These are phyloP conservation scores for Paraphaeosphaeria sporulosa DNA, from an alignment of 2,329 filamentous ascomycete genomes.

Conservation along the genomic window DNA sequence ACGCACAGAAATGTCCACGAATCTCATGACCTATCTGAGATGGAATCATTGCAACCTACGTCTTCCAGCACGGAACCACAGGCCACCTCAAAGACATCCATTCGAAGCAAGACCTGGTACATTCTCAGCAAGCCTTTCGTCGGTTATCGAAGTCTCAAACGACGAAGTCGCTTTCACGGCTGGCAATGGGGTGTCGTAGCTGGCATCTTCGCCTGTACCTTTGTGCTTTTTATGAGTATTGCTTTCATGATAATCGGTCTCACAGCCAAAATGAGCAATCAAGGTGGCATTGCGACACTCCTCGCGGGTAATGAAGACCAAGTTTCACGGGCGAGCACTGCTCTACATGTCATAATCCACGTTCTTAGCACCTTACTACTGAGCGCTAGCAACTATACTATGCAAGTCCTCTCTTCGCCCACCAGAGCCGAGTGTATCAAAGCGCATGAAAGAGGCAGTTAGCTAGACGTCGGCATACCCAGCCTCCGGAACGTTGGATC, in stretches of 20 bases:
- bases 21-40: not conserved
- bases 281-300: not conserved
- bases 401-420: constrained; percentile 23
- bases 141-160: not conserved
- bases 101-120: not conserved
- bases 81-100: not conserved
- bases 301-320: not conserved
- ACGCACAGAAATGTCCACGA: not conserved
- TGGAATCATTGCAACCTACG: not conserved
- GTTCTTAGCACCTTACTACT: constrained; percentile 42
- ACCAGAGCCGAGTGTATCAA: constrained; percentile 19
- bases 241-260: not conserved
- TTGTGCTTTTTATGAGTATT: not conserved
- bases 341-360: constrained; percentile 46
- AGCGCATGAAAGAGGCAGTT: constrained; percentile 31
- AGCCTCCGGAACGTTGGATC: constrained; percentile 7
- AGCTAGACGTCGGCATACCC: constrained; percentile 14
- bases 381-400: constrained; percentile 19
- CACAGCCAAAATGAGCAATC: not conserved
- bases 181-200: not conserved
- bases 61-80: not conserved
- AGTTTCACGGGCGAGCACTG: not conserved
- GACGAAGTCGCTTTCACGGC: not conserved
- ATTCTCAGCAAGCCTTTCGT: not conserved
- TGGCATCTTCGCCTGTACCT: not conserved